phyloP scores from a whole-genome alignment of 768 basidiomycete genomes.

The Serpula lacrymans region DNA sequence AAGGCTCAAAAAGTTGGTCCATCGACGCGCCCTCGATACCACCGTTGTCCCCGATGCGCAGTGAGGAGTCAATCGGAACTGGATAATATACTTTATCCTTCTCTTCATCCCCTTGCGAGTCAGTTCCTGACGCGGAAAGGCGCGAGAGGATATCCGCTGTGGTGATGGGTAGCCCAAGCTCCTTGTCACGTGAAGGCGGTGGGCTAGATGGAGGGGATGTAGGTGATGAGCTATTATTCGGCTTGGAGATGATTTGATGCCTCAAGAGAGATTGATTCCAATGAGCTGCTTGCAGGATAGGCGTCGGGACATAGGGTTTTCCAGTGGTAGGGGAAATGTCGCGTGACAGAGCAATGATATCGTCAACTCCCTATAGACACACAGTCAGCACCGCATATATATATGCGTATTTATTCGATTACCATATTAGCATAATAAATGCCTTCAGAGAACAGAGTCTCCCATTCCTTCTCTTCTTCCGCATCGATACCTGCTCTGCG shows the following conservation, averaged over 20 bases:
- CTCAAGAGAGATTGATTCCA: slow-evolving; percentile 76
- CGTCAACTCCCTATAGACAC: slow-evolving; percentile 64
- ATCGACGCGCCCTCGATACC: slow-evolving; percentile 53
- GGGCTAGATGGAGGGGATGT: slow-evolving; percentile 35
- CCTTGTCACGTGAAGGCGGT: slow-evolving; percentile 43
- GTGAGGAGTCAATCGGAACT: slow-evolving; percentile 64
- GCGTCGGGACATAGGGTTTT: slow-evolving; percentile 63
- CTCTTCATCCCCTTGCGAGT: slow-evolving; percentile 11
- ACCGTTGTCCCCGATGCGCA: slow-evolving; percentile 70
- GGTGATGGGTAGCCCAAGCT: slow-evolving; percentile 60
- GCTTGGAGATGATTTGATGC: slow-evolving; percentile 48
- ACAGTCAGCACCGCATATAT: slow-evolving; percentile 7
- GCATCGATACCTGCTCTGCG: slow-evolving; percentile 49
- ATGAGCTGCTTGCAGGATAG: slow-evolving; percentile 69
- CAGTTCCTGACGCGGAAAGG: slow-evolving; percentile 19
- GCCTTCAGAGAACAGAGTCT: slow-evolving; percentile 64
- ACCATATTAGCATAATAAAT: slow-evolving; percentile 92
- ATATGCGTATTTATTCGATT: no score
- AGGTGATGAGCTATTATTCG: slow-evolving; percentile 10
- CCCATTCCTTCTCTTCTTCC: slow-evolving; percentile 70
- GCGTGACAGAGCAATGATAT: slow-evolving; percentile 68
- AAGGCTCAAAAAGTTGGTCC: slow-evolving; percentile 63
- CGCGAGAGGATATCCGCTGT: slow-evolving; percentile 47
- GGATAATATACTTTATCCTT: slow-evolving; percentile 52
- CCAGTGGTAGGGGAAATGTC: slow-evolving; percentile 74